Evolutionary conservation across 306 rosid species (phyloP).

Genomic region (Mimosa bimucronata): DNA sequence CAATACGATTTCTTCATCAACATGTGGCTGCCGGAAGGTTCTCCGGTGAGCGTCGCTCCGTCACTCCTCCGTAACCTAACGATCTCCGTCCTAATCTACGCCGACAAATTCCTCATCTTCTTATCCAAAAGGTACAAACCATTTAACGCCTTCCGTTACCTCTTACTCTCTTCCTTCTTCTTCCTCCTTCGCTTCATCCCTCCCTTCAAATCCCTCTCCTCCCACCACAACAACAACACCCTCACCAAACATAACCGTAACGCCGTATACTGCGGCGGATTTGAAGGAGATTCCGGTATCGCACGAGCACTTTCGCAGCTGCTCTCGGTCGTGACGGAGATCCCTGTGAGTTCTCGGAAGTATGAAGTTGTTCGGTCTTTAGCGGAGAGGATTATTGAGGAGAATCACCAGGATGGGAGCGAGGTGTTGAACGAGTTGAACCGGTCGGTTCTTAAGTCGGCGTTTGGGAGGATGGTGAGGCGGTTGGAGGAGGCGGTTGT

Average conservation of each 20-base stretch:
- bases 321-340: constrained; percentile 46
- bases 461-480: constrained; percentile 54
- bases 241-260: constrained; percentile 5
- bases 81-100: constrained; percentile 43
- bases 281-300: constrained; percentile 37
- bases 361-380: constrained; percentile 68
- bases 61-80: constrained; percentile 49
- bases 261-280: neutral
- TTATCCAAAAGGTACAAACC: constrained; percentile 46
- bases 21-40: constrained; percentile 41
- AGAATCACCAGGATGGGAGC: constrained; percentile 52
- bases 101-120: constrained; percentile 44
- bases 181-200: constrained; percentile 51
- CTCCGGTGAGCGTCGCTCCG: constrained; percentile 48
- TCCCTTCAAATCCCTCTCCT: neutral
- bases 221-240: neutral
- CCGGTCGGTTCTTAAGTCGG: constrained; percentile 54
- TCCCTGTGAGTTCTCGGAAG: constrained; percentile 81
- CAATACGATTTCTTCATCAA: no score
- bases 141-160: constrained; percentile 55
- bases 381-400: constrained; percentile 65
- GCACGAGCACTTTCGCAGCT: constrained; percentile 82
- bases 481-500: constrained; percentile 50
- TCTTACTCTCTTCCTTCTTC: constrained; percentile 23
- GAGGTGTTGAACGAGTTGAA: constrained; percentile 60